Evolutionary conservation across 768 basidiomycete species (phyloP), one percentile per base, ranked within the genome.

Genomic region (Russula olivacea): DNA sequence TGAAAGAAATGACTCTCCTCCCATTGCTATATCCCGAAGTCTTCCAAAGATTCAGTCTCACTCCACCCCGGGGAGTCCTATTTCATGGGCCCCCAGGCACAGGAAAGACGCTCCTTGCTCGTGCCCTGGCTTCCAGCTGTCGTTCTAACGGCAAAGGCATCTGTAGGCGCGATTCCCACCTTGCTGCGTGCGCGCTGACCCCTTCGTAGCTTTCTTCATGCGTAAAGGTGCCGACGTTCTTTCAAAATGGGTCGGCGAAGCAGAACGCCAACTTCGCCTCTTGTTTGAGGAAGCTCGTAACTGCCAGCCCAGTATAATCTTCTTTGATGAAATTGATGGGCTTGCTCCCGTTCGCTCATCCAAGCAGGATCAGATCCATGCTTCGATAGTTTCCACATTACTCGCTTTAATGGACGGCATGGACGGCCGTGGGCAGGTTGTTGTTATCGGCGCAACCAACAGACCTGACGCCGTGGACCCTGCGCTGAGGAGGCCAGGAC

Each of bases 21-120:
- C 97, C 97, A 2, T 78, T 99, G 0, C 77, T 98, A 25, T 98
- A 99, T 72, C 97, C 97, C 0, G 97, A 99, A 74, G 86, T 99
- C 15, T 98, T 98, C 72, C 92, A 95, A 68, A 85, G 86, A 53
- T 96, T 98, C 74, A 87, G 85, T 55, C 85, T 99, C 43, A 98
- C 93, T 0, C 97, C 97, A 47, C 97, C 97, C 2, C 82, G 97
- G 36, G 97, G 97, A 55, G 97, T 99, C 0, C 77, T 99, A 23
- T 97, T 99, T 75, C 96, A 98, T 71, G 97, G 97, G 17, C 97
- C 97, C 11, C 97, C 97, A 0, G 97, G 97, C n/a, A 99, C 97
- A 0, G 97, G 97, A 51, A 95, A 95, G 75, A 99, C 97, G 0
- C 80, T 99, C 0, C 77, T 99, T 17, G 97, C 97, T 0, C 80